Conservation (phyloP, 1,284 basidiomycete genomes). For the Veloboletus limbatus region DNA sequence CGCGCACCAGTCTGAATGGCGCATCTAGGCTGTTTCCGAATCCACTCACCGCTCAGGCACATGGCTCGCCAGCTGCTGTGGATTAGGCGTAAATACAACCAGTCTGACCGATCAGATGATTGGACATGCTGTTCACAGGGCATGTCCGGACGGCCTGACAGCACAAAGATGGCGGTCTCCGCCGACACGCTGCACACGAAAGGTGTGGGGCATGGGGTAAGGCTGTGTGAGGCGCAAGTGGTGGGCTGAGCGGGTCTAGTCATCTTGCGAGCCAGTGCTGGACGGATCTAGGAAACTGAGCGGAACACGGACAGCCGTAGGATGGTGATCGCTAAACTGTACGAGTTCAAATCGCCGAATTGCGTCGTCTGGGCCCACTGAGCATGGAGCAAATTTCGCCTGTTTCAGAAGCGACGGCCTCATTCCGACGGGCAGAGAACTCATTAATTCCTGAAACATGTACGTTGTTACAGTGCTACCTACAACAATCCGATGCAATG, state of each 20-base stretch:
- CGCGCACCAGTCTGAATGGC: too few relatives aligned
- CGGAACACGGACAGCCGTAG: constrained; percentile 20
- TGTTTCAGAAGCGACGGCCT: neutral
- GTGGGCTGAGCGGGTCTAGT: too few relatives aligned
- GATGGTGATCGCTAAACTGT: neutral
- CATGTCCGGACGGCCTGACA: constrained; percentile 9
- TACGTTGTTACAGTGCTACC: constrained; percentile 29
- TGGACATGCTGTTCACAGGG: constrained; percentile 15
- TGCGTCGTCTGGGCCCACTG: neutral
- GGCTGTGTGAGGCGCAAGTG: constrained; percentile 16
- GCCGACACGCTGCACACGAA: constrained; percentile 19
- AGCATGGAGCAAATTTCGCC: too few relatives aligned
- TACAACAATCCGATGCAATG: constrained; percentile 32
- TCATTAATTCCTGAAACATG: constrained; percentile 14
- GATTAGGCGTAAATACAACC: constrained; percentile 8
- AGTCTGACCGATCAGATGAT: constrained; percentile 11
- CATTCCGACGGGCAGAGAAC: neutral
- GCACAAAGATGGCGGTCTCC: constrained; percentile 27
- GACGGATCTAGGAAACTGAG: constrained; percentile 23
- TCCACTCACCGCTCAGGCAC: constrained; percentile 15
- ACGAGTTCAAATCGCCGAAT: constrained; percentile 6
- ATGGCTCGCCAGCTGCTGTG: constrained; percentile 9
- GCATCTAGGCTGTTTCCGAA: neutral
- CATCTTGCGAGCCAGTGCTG: constrained; percentile 11
- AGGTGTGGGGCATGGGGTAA: constrained; percentile 31